Evolutionary conservation across 371 early-diverging fungal genomes (phyloP).

Genomic region (Mortierella polycephala): DNA sequence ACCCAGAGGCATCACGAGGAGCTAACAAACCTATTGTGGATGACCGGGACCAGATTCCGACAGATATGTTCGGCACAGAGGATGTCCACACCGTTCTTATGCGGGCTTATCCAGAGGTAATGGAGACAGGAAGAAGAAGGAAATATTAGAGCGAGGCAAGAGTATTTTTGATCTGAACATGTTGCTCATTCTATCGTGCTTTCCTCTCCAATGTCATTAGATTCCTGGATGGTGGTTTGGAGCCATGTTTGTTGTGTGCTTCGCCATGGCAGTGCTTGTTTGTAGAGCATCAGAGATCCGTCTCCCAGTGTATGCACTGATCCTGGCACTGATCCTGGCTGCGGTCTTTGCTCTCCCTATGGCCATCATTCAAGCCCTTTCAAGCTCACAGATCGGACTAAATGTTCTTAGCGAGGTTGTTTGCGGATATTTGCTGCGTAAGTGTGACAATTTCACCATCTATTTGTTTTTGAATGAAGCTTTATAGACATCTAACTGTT

Average conservation of each 20-base stretch:
- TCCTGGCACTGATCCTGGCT: constrained; percentile 73
- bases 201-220: constrained; percentile 52
- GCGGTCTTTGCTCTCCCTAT: constrained; percentile 81
- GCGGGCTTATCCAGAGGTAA: constrained; percentile 74
- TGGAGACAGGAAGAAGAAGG: not conserved
- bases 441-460: not conserved
- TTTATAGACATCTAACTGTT: constrained; percentile 1
- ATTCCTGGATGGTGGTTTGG: constrained; percentile 84
- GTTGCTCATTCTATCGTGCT: constrained; percentile 18
- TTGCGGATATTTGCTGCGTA: constrained; percentile 58
- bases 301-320: constrained; percentile 74
- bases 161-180: constrained; percentile 30
- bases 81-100: constrained; percentile 79
- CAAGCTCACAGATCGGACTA: constrained; percentile 65
- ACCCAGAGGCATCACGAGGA: not conserved
- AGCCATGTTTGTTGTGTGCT: constrained; percentile 65
- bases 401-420: constrained; percentile 79
- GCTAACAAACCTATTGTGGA: constrained; percentile 5
- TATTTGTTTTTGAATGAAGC: too few species aligned
- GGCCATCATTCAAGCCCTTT: constrained; percentile 69
- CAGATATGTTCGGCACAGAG: constrained; percentile 59
- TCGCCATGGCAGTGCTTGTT: constrained; percentile 67
- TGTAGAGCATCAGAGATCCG: constrained; percentile 65
- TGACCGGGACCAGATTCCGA: constrained; percentile 40
- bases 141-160: too few species aligned